Percentiles rank a stretch among this genome's conserved stretches.
Conservation (phyloP, 768 basidiomycete species). For the Suillus discolor region DNA sequence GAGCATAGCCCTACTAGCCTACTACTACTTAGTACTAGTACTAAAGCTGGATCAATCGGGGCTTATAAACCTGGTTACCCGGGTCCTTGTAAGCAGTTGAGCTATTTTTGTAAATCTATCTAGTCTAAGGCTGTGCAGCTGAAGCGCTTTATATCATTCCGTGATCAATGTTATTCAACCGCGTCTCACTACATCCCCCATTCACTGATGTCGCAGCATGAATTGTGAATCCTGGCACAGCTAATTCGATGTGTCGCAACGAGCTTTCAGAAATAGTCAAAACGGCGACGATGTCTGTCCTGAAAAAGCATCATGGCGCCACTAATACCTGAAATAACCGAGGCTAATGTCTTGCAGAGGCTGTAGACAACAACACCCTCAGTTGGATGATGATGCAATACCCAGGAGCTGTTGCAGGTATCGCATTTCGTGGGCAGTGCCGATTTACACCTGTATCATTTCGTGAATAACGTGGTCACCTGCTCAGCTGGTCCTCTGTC, state of each 20-base stretch:
- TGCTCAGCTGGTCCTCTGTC: not conserved
- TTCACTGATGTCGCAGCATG: not conserved
- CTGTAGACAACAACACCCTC: not conserved
- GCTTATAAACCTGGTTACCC: too few species aligned
- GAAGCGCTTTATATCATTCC: too few species aligned
- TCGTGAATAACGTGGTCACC: not conserved
- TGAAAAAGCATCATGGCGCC: not conserved
- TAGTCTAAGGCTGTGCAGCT: too few species aligned
- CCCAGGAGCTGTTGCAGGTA: not conserved
- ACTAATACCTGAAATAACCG: not conserved
- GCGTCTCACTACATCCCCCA: not conserved
- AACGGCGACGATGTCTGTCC: not conserved
- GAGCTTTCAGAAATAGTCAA: not conserved
- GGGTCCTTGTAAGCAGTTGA: too few species aligned
- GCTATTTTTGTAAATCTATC: not conserved
- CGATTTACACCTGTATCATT: not conserved
- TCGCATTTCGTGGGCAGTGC: not conserved
- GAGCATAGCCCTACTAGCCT: not conserved
- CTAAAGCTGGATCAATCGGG: too few species aligned
- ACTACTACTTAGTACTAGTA: too few species aligned
- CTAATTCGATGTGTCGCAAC: not conserved
- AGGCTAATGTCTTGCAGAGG: not conserved
- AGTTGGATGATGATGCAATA: not conserved
- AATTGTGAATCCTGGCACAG: not conserved
- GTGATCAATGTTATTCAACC: too few species aligned